Conservation (phyloP, 495 filamentous ascomycete species). For the Penicillium arizonense region DNA sequence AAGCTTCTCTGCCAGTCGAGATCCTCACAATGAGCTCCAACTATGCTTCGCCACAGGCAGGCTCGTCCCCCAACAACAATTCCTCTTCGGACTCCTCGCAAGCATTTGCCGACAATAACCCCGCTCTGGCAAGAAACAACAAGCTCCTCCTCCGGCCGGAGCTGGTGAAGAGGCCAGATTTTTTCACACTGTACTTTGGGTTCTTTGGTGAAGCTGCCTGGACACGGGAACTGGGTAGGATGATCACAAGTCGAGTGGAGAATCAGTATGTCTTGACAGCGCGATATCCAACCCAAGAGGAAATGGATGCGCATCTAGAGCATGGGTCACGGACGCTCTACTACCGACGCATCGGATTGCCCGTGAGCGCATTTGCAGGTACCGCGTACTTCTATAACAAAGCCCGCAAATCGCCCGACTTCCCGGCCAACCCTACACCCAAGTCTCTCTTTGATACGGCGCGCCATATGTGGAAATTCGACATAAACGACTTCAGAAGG, state of each 20-base stretch:
- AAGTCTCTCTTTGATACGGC: background rate
- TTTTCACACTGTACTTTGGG: constrained; percentile 27
- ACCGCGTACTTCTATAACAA: constrained; percentile 8
- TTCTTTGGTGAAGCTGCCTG: constrained; percentile 28
- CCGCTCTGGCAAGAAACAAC: constrained; percentile 14
- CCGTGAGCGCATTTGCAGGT: constrained; percentile 11
- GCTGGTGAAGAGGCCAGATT: constrained; percentile 19
- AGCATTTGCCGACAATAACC: constrained; percentile 2
- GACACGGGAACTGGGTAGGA: constrained; percentile 6
- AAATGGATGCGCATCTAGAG: constrained; percentile 35
- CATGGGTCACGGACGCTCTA: constrained; percentile 21
- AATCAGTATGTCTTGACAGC: constrained; percentile 16
- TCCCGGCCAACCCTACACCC: constrained; percentile 9
- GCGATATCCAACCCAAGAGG: constrained; percentile 32
- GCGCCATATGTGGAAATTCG: background rate
- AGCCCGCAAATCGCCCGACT: constrained; percentile 4
- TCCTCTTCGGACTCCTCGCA: background rate
- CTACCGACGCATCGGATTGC: constrained; percentile 17
- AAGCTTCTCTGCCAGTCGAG: no score
- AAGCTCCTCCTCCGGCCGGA: constrained; percentile 17
- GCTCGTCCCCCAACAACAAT: background rate
- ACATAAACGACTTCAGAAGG: background rate
- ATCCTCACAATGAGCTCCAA: constrained; percentile 23
- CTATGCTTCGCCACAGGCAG: constrained; percentile 21
- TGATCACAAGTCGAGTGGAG: constrained; percentile 16